These are phyloP conservation scores for Quercus tomentella DNA, from an alignment of 331 rosid genomes.

Conservation along the genomic window DNA sequence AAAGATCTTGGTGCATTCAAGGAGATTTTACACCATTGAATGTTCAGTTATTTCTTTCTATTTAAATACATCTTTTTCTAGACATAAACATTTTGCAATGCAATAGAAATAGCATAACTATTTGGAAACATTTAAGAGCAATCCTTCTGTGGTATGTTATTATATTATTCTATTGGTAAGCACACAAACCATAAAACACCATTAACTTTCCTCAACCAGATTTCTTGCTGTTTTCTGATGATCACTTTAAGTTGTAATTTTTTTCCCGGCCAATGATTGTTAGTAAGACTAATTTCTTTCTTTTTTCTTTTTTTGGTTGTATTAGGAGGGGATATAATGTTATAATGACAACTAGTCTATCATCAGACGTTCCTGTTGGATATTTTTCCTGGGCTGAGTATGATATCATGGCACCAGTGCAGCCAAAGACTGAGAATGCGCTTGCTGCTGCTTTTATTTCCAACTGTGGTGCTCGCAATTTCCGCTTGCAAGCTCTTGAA, in stretches of 20 bases:
- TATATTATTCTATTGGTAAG: neutral
- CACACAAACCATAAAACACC: neutral
- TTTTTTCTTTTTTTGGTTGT: conserved; percentile 18
- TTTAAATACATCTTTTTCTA: neutral
- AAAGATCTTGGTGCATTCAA: too few relatives aligned
- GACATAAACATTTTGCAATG: neutral
- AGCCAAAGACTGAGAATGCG: conserved; percentile 78
- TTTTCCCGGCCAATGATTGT: neutral
- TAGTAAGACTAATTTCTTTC: conserved; percentile 26
- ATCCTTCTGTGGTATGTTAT: neutral
- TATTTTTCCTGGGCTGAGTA: conserved; percentile 99
- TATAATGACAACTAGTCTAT: conserved; percentile 96
- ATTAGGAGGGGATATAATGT: conserved; percentile 65
- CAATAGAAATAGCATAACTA: neutral
- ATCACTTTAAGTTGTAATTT: neutral
- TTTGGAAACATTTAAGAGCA: neutral
- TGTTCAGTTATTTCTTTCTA: neutral
- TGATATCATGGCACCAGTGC: conserved; percentile 84
- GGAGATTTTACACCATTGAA: neutral
- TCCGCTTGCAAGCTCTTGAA: conserved; percentile 93
- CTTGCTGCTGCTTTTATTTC: conserved; percentile 98
- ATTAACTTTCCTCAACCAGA: conserved; percentile 3
- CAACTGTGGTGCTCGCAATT: conserved; percentile 92
- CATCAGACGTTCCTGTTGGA: conserved; percentile 98
- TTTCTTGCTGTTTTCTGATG: conserved; percentile 5